Conservation (phyloP, 257 asterid genomes). For the Nicotiana undulata region DNA sequence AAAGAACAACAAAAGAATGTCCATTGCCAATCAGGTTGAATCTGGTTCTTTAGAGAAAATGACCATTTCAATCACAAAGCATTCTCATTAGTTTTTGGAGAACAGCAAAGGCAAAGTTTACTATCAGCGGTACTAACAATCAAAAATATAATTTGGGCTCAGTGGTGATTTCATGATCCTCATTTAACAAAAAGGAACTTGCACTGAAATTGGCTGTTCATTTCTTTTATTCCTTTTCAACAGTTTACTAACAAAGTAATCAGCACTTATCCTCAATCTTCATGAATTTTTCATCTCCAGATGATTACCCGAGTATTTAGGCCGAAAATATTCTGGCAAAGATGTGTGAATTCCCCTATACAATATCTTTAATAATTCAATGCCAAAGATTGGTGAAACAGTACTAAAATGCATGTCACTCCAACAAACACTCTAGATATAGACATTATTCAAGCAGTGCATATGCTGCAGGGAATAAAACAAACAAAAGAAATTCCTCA, state of each 20-base stretch:
- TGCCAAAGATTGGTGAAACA: not conserved
- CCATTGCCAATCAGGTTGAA: not conserved
- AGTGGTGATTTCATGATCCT: not conserved
- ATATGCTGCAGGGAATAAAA: conserved; percentile 1
- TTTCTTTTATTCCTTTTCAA: not conserved
- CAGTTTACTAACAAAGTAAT: not conserved
- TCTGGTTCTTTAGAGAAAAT: not conserved
- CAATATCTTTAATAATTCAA: not conserved
- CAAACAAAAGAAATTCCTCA: not conserved
- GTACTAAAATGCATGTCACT: not conserved
- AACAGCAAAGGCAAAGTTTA: not conserved
- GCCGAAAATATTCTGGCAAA: not conserved
- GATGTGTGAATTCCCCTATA: not conserved
- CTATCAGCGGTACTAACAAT: not conserved
- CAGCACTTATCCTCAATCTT: not conserved
- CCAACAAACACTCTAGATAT: not conserved
- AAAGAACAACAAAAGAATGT: not conserved
- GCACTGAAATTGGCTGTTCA: not conserved
- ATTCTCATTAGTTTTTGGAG: not conserved
- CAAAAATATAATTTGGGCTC: not conserved
- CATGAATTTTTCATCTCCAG: no score
- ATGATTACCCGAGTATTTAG: no score
- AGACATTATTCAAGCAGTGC: not conserved
- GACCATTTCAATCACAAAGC: not conserved
- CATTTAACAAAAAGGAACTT: not conserved